A percentile compares a stretch with the other conserved stretches of the same genome.
These are phyloP conservation scores for Corynascus novoguineensis DNA, from an alignment of 495 filamentous ascomycete genomes.

Conservation along the genomic window DNA sequence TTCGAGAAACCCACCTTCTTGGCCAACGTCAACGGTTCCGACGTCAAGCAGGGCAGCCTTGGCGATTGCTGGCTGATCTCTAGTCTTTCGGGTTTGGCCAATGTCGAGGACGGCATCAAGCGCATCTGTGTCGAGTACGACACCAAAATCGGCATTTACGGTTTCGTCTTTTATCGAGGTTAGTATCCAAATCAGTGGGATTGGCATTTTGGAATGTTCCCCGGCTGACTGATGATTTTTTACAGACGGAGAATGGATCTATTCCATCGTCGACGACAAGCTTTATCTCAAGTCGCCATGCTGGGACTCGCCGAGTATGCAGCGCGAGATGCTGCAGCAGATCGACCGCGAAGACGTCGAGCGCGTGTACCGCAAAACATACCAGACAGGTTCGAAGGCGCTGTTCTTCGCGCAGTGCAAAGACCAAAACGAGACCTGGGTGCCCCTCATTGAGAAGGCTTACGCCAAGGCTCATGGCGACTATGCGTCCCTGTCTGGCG, in stretches of 20 bases:
- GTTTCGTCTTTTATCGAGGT: conserved; percentile 83
- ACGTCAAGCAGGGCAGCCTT: conserved; percentile 73
- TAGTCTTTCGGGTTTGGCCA: conserved; percentile 76
- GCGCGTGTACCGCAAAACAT: conserved; percentile 72
- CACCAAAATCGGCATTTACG: conserved; percentile 76
- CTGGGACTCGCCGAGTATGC: conserved; percentile 60
- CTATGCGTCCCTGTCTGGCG: conserved; percentile 73
- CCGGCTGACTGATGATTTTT: neutral
- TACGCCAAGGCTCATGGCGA: conserved; percentile 93
- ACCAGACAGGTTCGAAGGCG: conserved; percentile 74
- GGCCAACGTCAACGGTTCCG: conserved; percentile 66
- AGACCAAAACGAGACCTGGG: conserved; percentile 89
- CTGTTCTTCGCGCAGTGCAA: conserved; percentile 84
- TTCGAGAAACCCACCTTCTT: conserved; percentile 85
- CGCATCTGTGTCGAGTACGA: conserved; percentile 79
- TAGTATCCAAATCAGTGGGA: neutral
- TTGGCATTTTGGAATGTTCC: neutral
- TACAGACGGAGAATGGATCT: conserved; percentile 88
- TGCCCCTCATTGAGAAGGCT: conserved; percentile 88
- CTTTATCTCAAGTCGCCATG: conserved; percentile 77
- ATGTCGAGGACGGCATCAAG: conserved; percentile 69
- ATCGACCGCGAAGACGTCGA: conserved; percentile 61
- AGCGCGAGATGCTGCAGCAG: conserved; percentile 47
- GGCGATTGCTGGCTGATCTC: conserved; percentile 95
- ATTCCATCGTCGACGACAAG: conserved; percentile 78